A percentile compares a stretch with the other conserved stretches of the same genome.
Evolutionary conservation across 331 rosid genomes (phyloP).

Genomic region (Malus hybrid): DNA sequence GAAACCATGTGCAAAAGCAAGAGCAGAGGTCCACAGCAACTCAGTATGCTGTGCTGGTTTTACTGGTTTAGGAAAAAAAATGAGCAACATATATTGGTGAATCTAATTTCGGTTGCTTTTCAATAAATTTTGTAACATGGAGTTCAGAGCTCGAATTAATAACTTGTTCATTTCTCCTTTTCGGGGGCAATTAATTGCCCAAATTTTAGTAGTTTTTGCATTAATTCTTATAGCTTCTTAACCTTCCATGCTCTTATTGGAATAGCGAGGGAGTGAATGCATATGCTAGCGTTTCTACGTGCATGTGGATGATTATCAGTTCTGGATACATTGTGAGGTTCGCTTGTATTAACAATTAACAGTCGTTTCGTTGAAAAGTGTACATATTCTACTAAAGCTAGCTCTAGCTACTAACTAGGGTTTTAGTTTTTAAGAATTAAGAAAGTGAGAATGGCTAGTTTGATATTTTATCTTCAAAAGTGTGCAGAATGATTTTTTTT

Average conservation of each 20-base stretch:
- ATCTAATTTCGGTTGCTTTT: background rate
- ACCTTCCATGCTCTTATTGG: background rate
- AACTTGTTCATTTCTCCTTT: background rate
- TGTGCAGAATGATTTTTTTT: too few species aligned
- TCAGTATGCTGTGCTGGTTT: background rate
- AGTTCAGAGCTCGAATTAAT: background rate
- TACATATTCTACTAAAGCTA: too few species aligned
- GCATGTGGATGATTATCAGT: too few species aligned
- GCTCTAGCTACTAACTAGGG: too few species aligned
- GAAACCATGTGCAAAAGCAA: constrained; percentile 9
- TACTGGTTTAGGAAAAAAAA: background rate
- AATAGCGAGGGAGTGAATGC: background rate
- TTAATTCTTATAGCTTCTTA: background rate
- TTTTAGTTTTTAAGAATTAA: too few species aligned
- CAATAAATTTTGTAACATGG: constrained; percentile 1
- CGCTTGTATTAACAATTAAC: background rate
- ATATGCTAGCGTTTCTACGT: background rate
- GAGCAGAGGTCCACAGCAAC: background rate
- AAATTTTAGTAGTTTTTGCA: background rate
- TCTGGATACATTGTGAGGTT: background rate
- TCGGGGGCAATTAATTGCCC: background rate
- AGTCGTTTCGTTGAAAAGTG: too few species aligned
- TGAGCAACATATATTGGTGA: background rate
- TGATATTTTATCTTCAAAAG: too few species aligned
- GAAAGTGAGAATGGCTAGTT: too few species aligned